Conservation (phyloP, 139 green algal species). For the Microglena sp. region DNA sequence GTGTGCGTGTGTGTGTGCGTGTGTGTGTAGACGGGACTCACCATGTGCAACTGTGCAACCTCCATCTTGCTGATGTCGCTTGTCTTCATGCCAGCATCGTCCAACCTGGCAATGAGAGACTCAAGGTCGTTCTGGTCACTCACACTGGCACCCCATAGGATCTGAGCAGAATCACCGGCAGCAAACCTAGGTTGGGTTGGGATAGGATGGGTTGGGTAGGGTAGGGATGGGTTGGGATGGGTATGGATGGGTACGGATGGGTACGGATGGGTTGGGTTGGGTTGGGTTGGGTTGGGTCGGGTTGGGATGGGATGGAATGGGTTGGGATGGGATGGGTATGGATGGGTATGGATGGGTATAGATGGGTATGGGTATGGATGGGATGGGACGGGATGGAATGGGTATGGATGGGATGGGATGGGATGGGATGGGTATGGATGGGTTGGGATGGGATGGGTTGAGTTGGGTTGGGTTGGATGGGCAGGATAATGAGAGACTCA, state of each 20-base stretch:
- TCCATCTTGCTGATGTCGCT: constrained; percentile 61
- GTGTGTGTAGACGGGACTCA: constrained; percentile 77
- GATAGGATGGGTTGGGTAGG: not conserved
- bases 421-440: too few relatives aligned
- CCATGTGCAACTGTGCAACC: constrained; percentile 70
- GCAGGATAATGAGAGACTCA: too few relatives aligned
- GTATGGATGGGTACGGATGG: not conserved
- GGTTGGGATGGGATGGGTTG: too few relatives aligned
- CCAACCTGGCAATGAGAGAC: constrained; percentile 2
- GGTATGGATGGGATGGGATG: too few relatives aligned
- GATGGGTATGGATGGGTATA: too few relatives aligned
- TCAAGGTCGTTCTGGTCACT: constrained; percentile 23
- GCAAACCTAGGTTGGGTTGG: constrained; percentile 39
- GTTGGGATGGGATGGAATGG: too few relatives aligned
- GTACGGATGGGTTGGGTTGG: too few relatives aligned
- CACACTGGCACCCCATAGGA: constrained; percentile 62
- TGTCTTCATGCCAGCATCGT: constrained; percentile 41
- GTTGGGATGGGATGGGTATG: too few relatives aligned
- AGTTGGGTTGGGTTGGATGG: too few relatives aligned
- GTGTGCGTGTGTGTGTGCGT: constrained; percentile 46
- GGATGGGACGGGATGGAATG: too few relatives aligned
- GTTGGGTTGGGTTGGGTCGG: too few relatives aligned
- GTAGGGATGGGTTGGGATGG: not conserved
- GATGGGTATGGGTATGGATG: too few relatives aligned
- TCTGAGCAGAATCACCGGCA: constrained; percentile 28